Evolutionary conservation across 2,329 filamentous ascomycete species (phyloP).

Genomic region (Talaromyces marneffei): DNA sequence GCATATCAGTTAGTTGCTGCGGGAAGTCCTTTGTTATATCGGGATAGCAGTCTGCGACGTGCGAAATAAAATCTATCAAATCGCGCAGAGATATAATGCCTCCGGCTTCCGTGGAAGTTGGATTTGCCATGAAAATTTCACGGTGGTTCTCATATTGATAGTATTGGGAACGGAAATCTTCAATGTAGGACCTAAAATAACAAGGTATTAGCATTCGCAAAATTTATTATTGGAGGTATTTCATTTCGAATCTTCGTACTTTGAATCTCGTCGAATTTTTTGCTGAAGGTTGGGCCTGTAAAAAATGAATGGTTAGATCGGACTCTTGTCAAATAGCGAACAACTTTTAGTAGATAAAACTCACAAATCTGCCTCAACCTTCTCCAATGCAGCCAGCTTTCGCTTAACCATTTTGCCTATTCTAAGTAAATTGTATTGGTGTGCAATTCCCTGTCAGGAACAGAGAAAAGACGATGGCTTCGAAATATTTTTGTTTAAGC

Average conservation of each 20-base stretch:
- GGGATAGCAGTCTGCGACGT: slow-evolving; percentile 90
- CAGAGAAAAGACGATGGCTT: slow-evolving; percentile 57
- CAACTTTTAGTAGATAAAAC: slow-evolving; percentile 21
- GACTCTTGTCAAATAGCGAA: not conserved
- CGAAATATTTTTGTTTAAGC: not conserved
- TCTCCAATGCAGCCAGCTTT: slow-evolving; percentile 87
- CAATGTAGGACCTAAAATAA: slow-evolving; percentile 66
- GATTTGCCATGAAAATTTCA: slow-evolving; percentile 84
- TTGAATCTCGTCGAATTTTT: slow-evolving; percentile 82
- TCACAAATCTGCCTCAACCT: slow-evolving; percentile 83
- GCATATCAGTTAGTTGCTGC: slow-evolving; percentile 71
- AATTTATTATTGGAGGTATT: not conserved
- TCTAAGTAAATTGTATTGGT: not conserved
- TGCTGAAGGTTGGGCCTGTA: slow-evolving; percentile 75
- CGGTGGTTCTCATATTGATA: slow-evolving; percentile 86
- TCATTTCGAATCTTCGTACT: slow-evolving; percentile 44
- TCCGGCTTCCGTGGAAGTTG: slow-evolving; percentile 69
- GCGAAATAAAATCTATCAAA: slow-evolving; percentile 86
- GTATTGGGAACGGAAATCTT: slow-evolving; percentile 84
- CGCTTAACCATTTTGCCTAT: slow-evolving; percentile 64
- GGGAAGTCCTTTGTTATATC: slow-evolving; percentile 71
- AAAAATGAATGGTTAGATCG: slow-evolving; percentile 9
- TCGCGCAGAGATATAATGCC: slow-evolving; percentile 74
- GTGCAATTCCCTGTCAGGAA: not conserved
- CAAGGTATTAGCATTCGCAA: not conserved